phyloP scores from a whole-genome alignment of 495 filamentous ascomycete genomes.

The Melanomma pulvis-pyrius region DNA sequence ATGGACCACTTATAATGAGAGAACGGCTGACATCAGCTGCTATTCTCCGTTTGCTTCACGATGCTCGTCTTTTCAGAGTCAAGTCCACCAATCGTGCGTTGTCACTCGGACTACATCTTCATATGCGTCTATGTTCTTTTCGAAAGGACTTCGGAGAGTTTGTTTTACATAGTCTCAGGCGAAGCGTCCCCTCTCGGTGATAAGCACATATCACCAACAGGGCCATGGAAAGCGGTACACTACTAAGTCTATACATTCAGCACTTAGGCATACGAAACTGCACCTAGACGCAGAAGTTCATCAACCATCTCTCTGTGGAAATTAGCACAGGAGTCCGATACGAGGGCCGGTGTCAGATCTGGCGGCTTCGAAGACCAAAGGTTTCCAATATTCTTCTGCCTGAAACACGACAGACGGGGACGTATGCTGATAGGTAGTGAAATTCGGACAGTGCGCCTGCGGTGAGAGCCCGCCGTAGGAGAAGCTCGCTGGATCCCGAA shows the following conservation, averaged over 20 bases:
- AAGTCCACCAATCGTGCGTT: neutral
- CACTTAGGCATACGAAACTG: neutral
- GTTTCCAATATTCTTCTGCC: neutral
- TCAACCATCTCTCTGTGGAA: neutral
- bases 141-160: neutral
- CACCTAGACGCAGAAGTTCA: neutral
- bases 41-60: neutral
- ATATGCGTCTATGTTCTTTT: neutral
- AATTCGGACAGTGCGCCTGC: neutral
- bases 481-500: neutral
- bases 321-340: neutral
- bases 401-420: neutral
- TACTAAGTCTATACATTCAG: neutral
- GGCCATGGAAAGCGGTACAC: neutral
- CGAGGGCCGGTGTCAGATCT: neutral
- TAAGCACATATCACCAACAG: neutral
- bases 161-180: neutral
- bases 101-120: neutral
- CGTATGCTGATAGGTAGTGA: neutral
- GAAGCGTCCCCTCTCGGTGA: neutral
- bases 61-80: neutral
- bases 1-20: conserved; percentile 6
- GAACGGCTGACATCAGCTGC: conserved; percentile 21
- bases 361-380: neutral
- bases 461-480: neutral